A percentile compares a stretch with the other conserved stretches of the same genome.
These are phyloP conservation scores for Hirschioporus abietinus DNA, from an alignment of 768 basidiomycete genomes.

Conservation along the genomic window DNA sequence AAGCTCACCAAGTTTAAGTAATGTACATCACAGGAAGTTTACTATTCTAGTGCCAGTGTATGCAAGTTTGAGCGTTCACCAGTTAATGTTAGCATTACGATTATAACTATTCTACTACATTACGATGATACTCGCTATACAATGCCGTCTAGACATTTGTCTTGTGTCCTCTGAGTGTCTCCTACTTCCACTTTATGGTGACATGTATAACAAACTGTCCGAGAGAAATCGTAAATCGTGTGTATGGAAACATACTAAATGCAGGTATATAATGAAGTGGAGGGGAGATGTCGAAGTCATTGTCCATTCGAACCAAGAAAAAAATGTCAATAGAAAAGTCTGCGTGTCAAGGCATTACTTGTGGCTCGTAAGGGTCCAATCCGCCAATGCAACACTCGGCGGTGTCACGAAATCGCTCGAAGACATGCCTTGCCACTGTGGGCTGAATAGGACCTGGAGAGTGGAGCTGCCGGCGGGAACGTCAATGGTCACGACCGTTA, in stretches of 20 bases:
- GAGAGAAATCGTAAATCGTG: slow-evolving; percentile 1
- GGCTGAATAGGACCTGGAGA: slow-evolving; percentile 85
- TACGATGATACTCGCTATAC: too few relatives aligned
- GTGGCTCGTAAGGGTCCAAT: slow-evolving; percentile 81
- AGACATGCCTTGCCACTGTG: slow-evolving; percentile 80
- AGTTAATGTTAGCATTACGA: too few relatives aligned
- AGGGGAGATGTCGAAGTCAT: neutral
- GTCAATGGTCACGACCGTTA: slow-evolving; percentile 73
- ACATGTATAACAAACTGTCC: neutral
- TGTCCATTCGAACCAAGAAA: slow-evolving; percentile 7
- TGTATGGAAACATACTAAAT: slow-evolving; percentile 1
- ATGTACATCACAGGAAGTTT: too few relatives aligned
- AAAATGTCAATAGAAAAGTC: slow-evolving; percentile 8
- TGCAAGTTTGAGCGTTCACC: too few relatives aligned
- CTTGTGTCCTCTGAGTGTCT: too few relatives aligned
- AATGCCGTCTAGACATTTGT: too few relatives aligned
- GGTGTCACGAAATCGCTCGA: slow-evolving; percentile 63
- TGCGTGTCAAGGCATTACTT: slow-evolving; percentile 27
- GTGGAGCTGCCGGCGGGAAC: slow-evolving; percentile 67
- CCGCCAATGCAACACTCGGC: slow-evolving; percentile 57
- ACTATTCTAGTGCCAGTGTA: too few relatives aligned
- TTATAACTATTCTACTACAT: too few relatives aligned
- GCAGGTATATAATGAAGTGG: neutral
- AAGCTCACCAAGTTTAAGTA: too few relatives aligned
- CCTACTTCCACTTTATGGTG: too few relatives aligned